A percentile compares a stretch with the other conserved stretches of the same genome.
These are phyloP conservation scores for Buxus sempervirens DNA, from an alignment of 164 flowering plant genomes.

Conservation along the genomic window DNA sequence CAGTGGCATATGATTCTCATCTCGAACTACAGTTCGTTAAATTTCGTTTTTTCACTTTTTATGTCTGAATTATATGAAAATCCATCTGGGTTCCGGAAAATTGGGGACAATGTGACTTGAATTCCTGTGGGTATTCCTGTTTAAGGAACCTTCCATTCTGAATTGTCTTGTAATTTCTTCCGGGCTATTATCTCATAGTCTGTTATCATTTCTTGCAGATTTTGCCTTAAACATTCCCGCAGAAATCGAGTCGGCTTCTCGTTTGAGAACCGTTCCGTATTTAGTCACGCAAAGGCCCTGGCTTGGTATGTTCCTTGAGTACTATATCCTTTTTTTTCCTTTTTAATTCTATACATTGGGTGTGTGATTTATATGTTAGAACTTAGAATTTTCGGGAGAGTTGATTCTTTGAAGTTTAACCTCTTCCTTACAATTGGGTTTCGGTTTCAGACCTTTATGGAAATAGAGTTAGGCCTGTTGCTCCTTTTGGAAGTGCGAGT, in stretches of 20 bases:
- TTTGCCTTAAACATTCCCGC: constrained; percentile 34
- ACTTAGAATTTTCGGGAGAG: background rate
- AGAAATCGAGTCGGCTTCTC: constrained; percentile 51
- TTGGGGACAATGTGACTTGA: no score
- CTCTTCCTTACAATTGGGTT: background rate
- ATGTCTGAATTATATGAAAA: no score
- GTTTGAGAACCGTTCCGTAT: constrained; percentile 50
- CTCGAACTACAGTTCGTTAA: no score
- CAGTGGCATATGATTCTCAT: no score
- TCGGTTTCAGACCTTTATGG: constrained; percentile 80
- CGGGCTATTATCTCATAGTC: background rate
- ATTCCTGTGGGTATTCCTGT: no score
- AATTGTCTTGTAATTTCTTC: no score
- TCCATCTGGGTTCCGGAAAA: no score
- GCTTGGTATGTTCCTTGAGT: constrained; percentile 55
- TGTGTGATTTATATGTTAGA: background rate
- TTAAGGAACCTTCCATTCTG: no score
- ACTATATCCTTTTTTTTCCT: background rate
- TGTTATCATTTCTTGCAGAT: constrained; percentile 33
- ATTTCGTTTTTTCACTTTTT: no score
- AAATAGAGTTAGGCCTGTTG: constrained; percentile 62
- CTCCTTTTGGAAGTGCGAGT: constrained; percentile 63
- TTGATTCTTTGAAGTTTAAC: background rate
- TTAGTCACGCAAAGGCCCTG: constrained; percentile 67
- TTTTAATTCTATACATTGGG: background rate